Conservation (phyloP, 2,329 filamentous ascomycete genomes). For the Colletotrichum spaethianum region DNA sequence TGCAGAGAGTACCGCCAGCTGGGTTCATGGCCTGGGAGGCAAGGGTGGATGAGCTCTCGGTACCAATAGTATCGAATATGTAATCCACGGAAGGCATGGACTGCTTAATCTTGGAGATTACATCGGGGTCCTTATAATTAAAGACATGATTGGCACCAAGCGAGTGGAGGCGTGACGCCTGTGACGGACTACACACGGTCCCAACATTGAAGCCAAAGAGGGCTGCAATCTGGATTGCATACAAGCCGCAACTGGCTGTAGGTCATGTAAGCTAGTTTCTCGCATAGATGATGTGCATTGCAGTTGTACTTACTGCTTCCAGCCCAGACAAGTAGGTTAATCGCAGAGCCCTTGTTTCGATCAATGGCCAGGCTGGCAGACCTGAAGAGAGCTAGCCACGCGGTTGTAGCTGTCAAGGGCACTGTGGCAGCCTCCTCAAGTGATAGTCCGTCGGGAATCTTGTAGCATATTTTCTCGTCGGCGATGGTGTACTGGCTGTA, state of each 20-base stretch:
- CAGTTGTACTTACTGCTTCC: constrained; percentile 4
- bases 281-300: neutral
- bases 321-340: neutral
- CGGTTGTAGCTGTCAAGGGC: constrained; percentile 1
- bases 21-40: neutral
- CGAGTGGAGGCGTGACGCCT: neutral
- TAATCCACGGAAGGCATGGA: neutral
- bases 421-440: neutral
- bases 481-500: constrained; percentile 5
- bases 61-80: constrained; percentile 4
- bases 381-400: neutral
- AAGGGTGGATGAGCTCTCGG: constrained; percentile 2
- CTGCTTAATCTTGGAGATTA: neutral
- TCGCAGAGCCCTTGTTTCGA: constrained; percentile 1
- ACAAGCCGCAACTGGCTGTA: neutral
- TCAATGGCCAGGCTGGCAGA: neutral
- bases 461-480: neutral
- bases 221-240: constrained; percentile 4
- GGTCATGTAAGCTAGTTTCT: neutral
- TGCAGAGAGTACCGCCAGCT: constrained; percentile 1
- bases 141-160: neutral
- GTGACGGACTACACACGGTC: constrained; percentile 4
- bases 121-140: neutral
- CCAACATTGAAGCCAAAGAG: constrained; percentile 5
- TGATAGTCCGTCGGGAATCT: neutral